Evolutionary conservation across 306 rosid species (phyloP).

Genomic region (Cicer bijugum): DNA sequence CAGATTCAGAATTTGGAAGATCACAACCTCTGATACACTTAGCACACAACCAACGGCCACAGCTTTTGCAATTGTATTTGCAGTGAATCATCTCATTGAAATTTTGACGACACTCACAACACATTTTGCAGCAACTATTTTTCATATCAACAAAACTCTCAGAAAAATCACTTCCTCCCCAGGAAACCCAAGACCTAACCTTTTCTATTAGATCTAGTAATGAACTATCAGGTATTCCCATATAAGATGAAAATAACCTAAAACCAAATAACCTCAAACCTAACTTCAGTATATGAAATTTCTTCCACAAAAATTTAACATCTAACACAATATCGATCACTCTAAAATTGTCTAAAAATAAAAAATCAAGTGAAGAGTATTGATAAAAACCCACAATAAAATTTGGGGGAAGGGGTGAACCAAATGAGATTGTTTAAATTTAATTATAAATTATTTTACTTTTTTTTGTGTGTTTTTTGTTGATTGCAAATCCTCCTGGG

Average conservation of each 20-base stretch:
- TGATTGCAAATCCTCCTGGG: slow-evolving; percentile 61
- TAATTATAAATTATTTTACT: slow-evolving; percentile 32
- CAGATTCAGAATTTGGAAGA: slow-evolving; percentile 48
- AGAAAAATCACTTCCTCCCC: slow-evolving; percentile 54
- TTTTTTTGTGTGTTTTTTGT: slow-evolving; percentile 30
- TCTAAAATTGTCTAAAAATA: slow-evolving; percentile 41
- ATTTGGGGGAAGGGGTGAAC: slow-evolving; percentile 70
- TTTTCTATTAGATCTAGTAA: slow-evolving; percentile 69
- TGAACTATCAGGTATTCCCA: slow-evolving; percentile 96
- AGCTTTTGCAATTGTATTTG: slow-evolving; percentile 66
- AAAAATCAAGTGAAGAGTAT: slow-evolving; percentile 46
- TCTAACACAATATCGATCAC: slow-evolving; percentile 38
- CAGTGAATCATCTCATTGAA: slow-evolving; percentile 43
- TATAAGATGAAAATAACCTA: slow-evolving; percentile 58
- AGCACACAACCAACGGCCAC: slow-evolving; percentile 75
- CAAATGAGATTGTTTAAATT: slow-evolving; percentile 43
- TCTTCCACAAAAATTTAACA: slow-evolving; percentile 43
- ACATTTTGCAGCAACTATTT: slow-evolving; percentile 56
- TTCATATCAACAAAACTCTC: slow-evolving; percentile 64
- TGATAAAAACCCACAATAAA: slow-evolving; percentile 67
- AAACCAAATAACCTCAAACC: slow-evolving; percentile 34
- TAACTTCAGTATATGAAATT: slow-evolving; percentile 41
- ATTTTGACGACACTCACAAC: slow-evolving; percentile 66
- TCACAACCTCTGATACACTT: slow-evolving; percentile 65
- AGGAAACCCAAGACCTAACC: slow-evolving; percentile 70